phyloP scores from a whole-genome alignment of 352 stramenopile species.

The Phytophthora citricola region DNA sequence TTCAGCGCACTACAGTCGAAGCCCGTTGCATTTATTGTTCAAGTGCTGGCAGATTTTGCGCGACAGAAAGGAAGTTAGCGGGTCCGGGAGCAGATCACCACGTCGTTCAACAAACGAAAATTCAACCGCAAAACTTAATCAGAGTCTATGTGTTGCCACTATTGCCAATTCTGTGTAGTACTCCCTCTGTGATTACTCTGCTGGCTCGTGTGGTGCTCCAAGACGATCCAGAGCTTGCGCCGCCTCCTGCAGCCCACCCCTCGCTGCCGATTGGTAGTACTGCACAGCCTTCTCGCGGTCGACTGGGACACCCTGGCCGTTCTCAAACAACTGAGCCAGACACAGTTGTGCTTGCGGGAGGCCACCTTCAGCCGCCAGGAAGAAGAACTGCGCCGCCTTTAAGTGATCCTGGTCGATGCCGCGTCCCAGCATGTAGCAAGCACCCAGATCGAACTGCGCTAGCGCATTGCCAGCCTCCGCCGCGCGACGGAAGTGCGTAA shows the following conservation, averaged over 20 bases:
- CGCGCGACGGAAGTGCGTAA: constrained; percentile 63
- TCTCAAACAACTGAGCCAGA: constrained; percentile 81
- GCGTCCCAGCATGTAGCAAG: constrained; percentile 81
- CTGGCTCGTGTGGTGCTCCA: constrained; percentile 44
- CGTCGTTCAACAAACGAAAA: constrained; percentile 23
- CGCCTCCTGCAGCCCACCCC: constrained; percentile 63
- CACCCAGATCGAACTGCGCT: constrained; percentile 84
- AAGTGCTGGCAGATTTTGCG: constrained; percentile 12
- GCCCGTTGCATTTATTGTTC: constrained; percentile 3
- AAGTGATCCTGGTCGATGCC: constrained; percentile 56
- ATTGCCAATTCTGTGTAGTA: constrained; percentile 5
- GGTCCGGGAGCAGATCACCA: constrained; percentile 1
- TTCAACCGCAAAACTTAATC: constrained; percentile 13
- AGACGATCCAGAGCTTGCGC: constrained; percentile 58
- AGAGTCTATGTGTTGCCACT: constrained; percentile 12
- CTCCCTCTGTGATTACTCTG: constrained; percentile 21
- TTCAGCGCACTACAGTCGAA: constrained; percentile 20
- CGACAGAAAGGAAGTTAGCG: constrained; percentile 3
- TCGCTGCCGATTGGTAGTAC: constrained; percentile 77
- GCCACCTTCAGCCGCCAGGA: constrained; percentile 66
- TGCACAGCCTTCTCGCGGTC: constrained; percentile 71
- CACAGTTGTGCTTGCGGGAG: constrained; percentile 76
- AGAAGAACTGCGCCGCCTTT: constrained; percentile 79
- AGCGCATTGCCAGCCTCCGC: constrained; percentile 63
- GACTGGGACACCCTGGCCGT: constrained; percentile 50